phyloP scores from a whole-genome alignment of 1,284 basidiomycete genomes.

The Puccinia novopanici region DNA sequence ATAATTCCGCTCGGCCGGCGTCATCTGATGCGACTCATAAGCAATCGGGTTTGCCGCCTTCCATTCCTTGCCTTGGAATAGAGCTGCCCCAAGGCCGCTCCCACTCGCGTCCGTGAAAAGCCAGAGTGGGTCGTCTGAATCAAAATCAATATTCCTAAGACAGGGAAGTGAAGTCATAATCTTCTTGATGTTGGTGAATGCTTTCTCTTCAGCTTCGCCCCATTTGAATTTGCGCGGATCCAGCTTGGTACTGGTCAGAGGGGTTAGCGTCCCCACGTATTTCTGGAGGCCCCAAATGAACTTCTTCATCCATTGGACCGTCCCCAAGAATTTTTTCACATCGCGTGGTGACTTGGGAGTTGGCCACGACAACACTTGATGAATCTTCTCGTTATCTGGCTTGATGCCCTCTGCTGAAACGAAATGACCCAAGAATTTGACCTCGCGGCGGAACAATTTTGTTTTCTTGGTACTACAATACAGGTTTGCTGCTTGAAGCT shows the following conservation, averaged over 20 bases:
- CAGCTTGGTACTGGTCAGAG: not conserved
- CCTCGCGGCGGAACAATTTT: conserved; percentile 56
- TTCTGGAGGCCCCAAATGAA: no score
- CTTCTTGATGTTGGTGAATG: conserved; percentile 60
- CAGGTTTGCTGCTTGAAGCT: no score
- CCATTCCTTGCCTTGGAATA: conserved; percentile 26
- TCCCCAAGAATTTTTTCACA: conserved; percentile 51
- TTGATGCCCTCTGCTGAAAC: conserved; percentile 16
- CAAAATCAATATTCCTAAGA: conserved; percentile 44
- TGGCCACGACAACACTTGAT: not conserved
- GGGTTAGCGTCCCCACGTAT: not conserved
- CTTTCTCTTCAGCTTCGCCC: conserved; percentile 17
- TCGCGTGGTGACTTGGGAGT: conserved; percentile 52
- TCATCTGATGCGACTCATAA: conserved; percentile 47
- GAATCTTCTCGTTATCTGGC: not conserved
- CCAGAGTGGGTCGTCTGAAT: conserved; percentile 51
- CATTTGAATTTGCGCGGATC: not conserved
- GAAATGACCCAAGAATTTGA: not conserved
- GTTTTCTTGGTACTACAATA: no score
- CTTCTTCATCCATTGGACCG: no score
- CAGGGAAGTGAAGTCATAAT: conserved; percentile 55
- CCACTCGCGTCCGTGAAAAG: conserved; percentile 46
- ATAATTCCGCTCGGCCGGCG: no score
- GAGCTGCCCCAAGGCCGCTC: conserved; percentile 8
- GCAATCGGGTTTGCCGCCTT: conserved; percentile 29